phyloP scores from a whole-genome alignment of 2,329 filamentous ascomycete genomes.

The Trichoderma afroharzianum region DNA sequence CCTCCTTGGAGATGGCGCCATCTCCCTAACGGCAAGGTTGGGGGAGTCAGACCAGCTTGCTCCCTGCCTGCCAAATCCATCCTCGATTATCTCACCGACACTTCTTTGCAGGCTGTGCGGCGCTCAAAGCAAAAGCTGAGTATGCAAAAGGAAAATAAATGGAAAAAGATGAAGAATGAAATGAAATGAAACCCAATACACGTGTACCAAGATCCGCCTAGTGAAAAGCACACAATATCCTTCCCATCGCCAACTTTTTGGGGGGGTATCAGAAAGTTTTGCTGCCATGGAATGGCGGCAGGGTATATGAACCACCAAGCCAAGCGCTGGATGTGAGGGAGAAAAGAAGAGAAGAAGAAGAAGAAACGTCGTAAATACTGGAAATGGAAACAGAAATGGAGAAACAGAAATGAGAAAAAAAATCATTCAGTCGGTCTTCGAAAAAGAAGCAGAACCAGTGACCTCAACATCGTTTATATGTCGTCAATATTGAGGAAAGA shows the following conservation, averaged over 20 bases:
- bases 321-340: slow-evolving; percentile 18
- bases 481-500: slow-evolving; percentile 20
- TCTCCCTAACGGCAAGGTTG: slow-evolving; percentile 3
- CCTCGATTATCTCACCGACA: slow-evolving; percentile 10
- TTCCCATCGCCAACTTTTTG: slow-evolving; percentile 27
- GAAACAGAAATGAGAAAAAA: background rate
- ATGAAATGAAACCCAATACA: slow-evolving; percentile 8
- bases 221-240: slow-evolving; percentile 22
- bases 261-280: slow-evolving; percentile 37
- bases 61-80: background rate
- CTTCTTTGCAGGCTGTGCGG: background rate
- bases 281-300: slow-evolving; percentile 21
- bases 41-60: slow-evolving; percentile 5
- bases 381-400: slow-evolving; percentile 17
- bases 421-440: background rate
- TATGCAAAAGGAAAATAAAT: background rate
- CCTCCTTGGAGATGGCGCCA: background rate
- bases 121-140: background rate
- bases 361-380: background rate
- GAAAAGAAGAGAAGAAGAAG: slow-evolving; percentile 11
- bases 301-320: slow-evolving; percentile 26
- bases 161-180: background rate
- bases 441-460: slow-evolving; percentile 14
- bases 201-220: slow-evolving; percentile 13
- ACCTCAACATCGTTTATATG: slow-evolving; percentile 19